phyloP scores from a whole-genome alignment of 148 eudicot species.

The Linanthus parryae region DNA sequence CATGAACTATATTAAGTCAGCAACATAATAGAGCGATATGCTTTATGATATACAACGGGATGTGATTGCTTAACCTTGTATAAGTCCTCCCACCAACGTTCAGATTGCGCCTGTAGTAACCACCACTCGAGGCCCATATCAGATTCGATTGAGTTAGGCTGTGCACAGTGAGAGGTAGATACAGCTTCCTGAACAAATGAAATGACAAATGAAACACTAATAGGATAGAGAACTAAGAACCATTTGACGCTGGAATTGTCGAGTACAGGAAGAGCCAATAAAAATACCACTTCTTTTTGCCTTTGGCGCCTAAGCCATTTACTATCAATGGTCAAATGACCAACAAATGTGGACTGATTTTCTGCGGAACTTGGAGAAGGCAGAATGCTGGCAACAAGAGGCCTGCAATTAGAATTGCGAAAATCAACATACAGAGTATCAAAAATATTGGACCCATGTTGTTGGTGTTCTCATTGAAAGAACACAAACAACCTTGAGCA shows the following conservation, averaged over 20 bases:
- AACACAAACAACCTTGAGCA: background rate
- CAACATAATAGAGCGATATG: background rate
- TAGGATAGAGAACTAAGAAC: too few species aligned
- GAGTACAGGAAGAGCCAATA: too few species aligned
- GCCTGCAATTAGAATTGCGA: too few species aligned
- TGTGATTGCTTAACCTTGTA: too few species aligned
- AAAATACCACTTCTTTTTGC: constrained; percentile 48
- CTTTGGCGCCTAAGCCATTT: constrained; percentile 24
- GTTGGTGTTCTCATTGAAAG: background rate
- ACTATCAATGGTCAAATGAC: constrained; percentile 51
- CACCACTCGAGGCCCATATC: constrained; percentile 81
- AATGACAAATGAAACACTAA: too few species aligned
- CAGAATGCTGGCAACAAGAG: constrained; percentile 42
- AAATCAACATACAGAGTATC: too few species aligned
- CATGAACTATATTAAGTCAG: too few species aligned
- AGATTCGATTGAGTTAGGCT: constrained; percentile 61
- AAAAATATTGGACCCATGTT: background rate
- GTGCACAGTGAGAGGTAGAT: constrained; percentile 76
- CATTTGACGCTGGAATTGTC: too few species aligned
- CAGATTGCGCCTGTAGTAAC: constrained; percentile 49
- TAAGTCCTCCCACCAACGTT: constrained; percentile 33
- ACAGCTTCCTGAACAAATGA: constrained; percentile 35
- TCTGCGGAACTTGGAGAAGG: constrained; percentile 18
- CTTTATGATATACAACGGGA: too few species aligned
- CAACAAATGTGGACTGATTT: constrained; percentile 40